phyloP scores from a whole-genome alignment of 306 rosid species.

The Cicer bijugum region DNA sequence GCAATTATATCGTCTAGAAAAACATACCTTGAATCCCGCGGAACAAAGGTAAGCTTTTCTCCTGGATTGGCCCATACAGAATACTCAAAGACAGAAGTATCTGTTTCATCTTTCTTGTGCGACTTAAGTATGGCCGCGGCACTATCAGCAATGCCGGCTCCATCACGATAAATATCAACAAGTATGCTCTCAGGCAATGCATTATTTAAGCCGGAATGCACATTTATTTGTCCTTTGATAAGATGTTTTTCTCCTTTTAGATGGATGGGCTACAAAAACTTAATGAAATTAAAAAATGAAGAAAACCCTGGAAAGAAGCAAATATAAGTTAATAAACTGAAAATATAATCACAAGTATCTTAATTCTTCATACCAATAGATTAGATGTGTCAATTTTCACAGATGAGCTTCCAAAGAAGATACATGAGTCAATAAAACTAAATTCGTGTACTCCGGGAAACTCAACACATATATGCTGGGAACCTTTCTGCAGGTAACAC shows the following conservation, averaged over 20 bases:
- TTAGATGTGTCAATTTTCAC: constrained; percentile 70
- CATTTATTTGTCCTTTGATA: constrained; percentile 76
- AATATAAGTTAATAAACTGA: background rate
- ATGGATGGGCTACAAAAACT: constrained; percentile 67
- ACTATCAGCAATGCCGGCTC: constrained; percentile 52
- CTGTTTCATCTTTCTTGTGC: constrained; percentile 54
- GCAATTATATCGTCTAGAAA: constrained; percentile 38
- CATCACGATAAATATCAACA: constrained; percentile 65
- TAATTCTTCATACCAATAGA: constrained; percentile 59
- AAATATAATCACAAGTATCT: constrained; percentile 27
- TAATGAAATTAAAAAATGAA: constrained; percentile 18
- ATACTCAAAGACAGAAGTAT: constrained; percentile 64
- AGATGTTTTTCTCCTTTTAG: constrained; percentile 87
- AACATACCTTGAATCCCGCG: constrained; percentile 77
- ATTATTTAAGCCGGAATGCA: constrained; percentile 61
- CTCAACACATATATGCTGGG: constrained; percentile 77
- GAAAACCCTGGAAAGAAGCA: constrained; percentile 23
- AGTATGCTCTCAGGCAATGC: constrained; percentile 68
- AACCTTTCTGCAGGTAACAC: constrained; percentile 82
- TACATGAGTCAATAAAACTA: constrained; percentile 74
- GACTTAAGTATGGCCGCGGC: constrained; percentile 59
- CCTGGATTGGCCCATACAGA: constrained; percentile 79
- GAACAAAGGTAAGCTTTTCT: constrained; percentile 76
- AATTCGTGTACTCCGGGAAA: constrained; percentile 92
- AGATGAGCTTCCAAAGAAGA: constrained; percentile 89